Base-by-base conservation (phyloP, 441 rosid genomes). In the Eruca vesicaria region DNA sequence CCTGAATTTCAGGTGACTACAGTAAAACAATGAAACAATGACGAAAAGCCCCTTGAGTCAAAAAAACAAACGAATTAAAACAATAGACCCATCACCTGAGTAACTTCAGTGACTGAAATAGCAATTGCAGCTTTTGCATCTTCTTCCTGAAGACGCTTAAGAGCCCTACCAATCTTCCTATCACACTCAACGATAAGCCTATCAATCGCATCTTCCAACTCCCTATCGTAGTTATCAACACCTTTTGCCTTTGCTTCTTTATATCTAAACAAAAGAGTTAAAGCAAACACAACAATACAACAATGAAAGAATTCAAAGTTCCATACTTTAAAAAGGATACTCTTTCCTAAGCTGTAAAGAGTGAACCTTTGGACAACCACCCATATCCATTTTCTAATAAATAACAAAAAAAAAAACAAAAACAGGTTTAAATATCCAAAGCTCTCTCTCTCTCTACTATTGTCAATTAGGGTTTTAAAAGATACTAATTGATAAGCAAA, bases 281-380 rank as follows among this genome's bases (percentile, higher is more conserved):
- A 87, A 73, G 73, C 36, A n/a, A n/a, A n/a, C n/a, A n/a, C n/a
- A n/a, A n/a, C n/a, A n/a, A n/a, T n/a, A n/a, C n/a, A n/a, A n/a
- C n/a, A n/a, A n/a, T n/a, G n/a, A n/a, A n/a, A n/a, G n/a, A n/a
- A n/a, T n/a, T n/a, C n/a, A n/a, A n/a, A n/a, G n/a, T n/a, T n/a
- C n/a, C n/a, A n/a, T n/a, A n/a, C n/a, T n/a, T n/a, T n/a, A 12
- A n/a, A 67, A 84, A 86, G 89, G 94, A 87, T 92, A 91, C 97
- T 93, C 99, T 87, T 90, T 93, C 75, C 98, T 84, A 73, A 96
- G 88, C 83, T 88, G 97, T 80, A 91, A 81, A 23, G 98, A 96
- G 82, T 96, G 99, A 68, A 93, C 97, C 83, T 96, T 96, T 28
- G 99, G 95, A 80, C 99, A 96, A 2, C 98, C 97, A 59, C 99